A percentile compares a stretch with the other conserved stretches of the same genome.
Evolutionary conservation across 768 basidiomycete genomes (phyloP).

Genomic region (Trametes cingulata): DNA sequence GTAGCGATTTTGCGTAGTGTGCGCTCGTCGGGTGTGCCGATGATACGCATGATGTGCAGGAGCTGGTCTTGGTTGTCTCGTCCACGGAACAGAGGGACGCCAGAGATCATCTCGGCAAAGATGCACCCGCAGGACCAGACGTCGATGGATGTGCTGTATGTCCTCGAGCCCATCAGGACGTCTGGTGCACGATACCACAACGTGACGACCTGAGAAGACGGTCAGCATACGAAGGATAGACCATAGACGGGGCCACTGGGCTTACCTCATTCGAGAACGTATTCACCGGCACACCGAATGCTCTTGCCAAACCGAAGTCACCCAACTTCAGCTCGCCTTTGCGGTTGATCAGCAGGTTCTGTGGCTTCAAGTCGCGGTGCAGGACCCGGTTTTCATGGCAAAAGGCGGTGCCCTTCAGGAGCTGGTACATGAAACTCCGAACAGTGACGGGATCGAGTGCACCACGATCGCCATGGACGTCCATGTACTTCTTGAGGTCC

Average conservation of each 20-base stretch:
- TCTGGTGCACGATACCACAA: slow-evolving; percentile 99
- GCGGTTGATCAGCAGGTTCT: slow-evolving; percentile 96
- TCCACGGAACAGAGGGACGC: slow-evolving; percentile 94
- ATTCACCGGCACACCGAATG: slow-evolving; percentile 98
- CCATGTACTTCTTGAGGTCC: slow-evolving; percentile 99
- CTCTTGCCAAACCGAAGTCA: slow-evolving; percentile 96
- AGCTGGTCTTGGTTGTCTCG: slow-evolving; percentile 97
- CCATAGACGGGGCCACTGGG: background rate
- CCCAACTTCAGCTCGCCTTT: slow-evolving; percentile 97
- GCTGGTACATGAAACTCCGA: slow-evolving; percentile 96
- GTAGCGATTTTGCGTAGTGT: slow-evolving; percentile 85
- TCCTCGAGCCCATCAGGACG: slow-evolving; percentile 93
- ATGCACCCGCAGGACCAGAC: slow-evolving; percentile 99
- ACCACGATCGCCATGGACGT: slow-evolving; percentile 93
- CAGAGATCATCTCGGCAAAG: slow-evolving; percentile 99
- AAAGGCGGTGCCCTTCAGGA: slow-evolving; percentile 95
- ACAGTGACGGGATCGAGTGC: slow-evolving; percentile 87
- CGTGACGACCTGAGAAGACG: slow-evolving; percentile 81
- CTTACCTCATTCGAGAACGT: slow-evolving; percentile 95
- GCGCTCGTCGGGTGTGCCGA: slow-evolving; percentile 91
- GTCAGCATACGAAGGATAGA: background rate
- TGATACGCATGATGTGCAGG: slow-evolving; percentile 95
- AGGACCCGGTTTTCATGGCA: slow-evolving; percentile 98
- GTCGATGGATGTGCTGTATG: slow-evolving; percentile 97
- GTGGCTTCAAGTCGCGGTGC: slow-evolving; percentile 97